Conservation (phyloP, 495 filamentous ascomycete genomes). For the Lophium mytilinum region DNA sequence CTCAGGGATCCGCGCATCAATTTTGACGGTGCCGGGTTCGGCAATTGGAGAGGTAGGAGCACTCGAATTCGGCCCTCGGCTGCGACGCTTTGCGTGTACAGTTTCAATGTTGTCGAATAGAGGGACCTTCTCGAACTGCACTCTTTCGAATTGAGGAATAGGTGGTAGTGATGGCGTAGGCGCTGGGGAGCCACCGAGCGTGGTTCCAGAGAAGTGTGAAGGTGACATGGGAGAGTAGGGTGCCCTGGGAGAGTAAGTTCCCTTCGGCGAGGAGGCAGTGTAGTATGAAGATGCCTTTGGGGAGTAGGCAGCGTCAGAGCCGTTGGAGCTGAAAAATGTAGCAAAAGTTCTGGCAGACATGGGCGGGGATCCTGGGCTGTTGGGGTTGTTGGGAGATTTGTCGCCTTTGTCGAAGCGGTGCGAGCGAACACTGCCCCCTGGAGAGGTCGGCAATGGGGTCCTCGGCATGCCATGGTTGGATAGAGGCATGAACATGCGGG, state of each 20-base stretch:
- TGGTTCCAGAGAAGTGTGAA: constrained; percentile 2
- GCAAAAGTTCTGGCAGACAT: constrained; percentile 18
- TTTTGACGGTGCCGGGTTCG: neutral
- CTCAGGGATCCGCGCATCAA: neutral
- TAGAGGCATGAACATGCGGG: constrained; percentile 10
- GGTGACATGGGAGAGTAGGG: constrained; percentile 2
- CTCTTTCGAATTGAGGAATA: neutral
- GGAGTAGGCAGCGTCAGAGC: constrained; percentile 18
- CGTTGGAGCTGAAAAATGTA: constrained; percentile 20
- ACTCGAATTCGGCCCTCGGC: neutral
- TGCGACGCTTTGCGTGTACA: neutral
- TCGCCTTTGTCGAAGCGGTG: neutral
- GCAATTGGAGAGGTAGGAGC: neutral
- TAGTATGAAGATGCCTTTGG: constrained; percentile 2
- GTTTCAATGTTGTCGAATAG: neutral
- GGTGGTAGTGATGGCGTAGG: neutral
- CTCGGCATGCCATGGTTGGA: constrained; percentile 20
- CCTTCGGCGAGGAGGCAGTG: constrained; percentile 6
- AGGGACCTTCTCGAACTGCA: neutral
- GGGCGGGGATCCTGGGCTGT: constrained; percentile 13
- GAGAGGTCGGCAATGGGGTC: constrained; percentile 5
- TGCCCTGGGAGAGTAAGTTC: neutral
- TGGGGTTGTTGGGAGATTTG: neutral
- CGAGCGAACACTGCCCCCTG: constrained; percentile 12
- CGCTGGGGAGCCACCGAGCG: neutral